A percentile compares a stretch with the other conserved stretches of the same genome.
Evolutionary conservation across 768 basidiomycete species (phyloP).

Genomic region (Leucocoprinus sp.): DNA sequence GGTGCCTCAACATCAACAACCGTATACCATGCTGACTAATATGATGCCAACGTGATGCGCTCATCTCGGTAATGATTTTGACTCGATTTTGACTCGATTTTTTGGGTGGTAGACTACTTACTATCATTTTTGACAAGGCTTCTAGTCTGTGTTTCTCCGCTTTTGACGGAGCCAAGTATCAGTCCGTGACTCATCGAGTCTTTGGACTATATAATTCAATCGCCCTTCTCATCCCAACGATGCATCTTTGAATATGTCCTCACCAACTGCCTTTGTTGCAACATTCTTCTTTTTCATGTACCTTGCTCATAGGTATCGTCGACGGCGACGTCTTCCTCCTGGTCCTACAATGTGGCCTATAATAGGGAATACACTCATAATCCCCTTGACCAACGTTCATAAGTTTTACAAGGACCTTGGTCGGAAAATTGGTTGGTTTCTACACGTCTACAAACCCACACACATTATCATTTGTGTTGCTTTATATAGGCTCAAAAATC

Average conservation of each 20-base stretch:
- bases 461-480: background rate
- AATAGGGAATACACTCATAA: constrained; percentile 1
- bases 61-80: too few relatives aligned
- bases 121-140: too few relatives aligned
- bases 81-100: too few relatives aligned
- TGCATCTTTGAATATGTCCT: background rate
- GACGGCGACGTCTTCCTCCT: background rate
- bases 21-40: too few relatives aligned
- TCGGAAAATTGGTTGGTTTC: background rate
- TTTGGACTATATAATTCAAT: too few relatives aligned
- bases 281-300: background rate
- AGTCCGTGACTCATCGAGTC: too few relatives aligned
- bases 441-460: background rate
- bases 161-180: too few relatives aligned
- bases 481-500: constrained; percentile 3
- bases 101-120: too few relatives aligned
- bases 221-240: background rate
- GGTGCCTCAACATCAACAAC: too few relatives aligned
- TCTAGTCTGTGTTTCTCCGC: too few relatives aligned
- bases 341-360: background rate
- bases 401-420: constrained; percentile 2
- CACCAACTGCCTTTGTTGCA: background rate
- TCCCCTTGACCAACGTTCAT: background rate
- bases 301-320: background rate
- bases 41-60: too few relatives aligned